Evolutionary conservation across 495 filamentous ascomycete genomes (phyloP).

Genomic region (Wilcoxina mikolae): DNA sequence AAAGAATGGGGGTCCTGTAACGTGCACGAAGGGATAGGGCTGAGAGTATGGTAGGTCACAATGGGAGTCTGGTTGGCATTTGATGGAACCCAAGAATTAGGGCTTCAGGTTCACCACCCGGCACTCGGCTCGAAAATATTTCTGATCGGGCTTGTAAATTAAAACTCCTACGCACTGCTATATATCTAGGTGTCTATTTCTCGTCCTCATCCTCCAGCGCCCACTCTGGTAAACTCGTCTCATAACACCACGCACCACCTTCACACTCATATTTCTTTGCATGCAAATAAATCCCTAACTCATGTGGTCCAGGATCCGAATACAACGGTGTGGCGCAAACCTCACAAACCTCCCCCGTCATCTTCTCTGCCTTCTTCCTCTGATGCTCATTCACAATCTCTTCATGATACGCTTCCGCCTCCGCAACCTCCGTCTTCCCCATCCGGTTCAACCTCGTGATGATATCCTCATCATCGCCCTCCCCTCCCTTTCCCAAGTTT

Average conservation of each 20-base stretch:
- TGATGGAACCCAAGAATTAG: too few relatives aligned
- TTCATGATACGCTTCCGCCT: conserved; percentile 84
- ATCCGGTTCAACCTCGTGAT: conserved; percentile 72
- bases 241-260: conserved; percentile 70
- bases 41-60: too few relatives aligned
- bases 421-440: conserved; percentile 82
- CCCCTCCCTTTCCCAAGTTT: conserved; percentile 55
- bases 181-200: background rate
- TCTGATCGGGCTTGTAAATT: too few relatives aligned
- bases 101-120: too few relatives aligned
- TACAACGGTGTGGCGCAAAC: conserved; percentile 80
- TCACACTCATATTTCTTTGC: conserved; percentile 73
- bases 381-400: conserved; percentile 71
- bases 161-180: too few relatives aligned
- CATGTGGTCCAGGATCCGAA: conserved; percentile 75
- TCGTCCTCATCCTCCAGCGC: conserved; percentile 36
- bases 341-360: conserved; percentile 69
- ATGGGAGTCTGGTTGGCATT: too few relatives aligned
- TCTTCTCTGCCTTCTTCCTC: conserved; percentile 73
- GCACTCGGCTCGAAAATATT: too few relatives aligned
- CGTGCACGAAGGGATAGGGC: too few relatives aligned
- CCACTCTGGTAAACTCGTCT: conserved; percentile 72
- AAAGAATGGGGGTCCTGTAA: too few relatives aligned
- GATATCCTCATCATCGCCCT: conserved; percentile 65
- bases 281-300: conserved; percentile 87